phyloP scores from a whole-genome alignment of 352 stramenopile genomes.

The Phytophthora idaei region DNA sequence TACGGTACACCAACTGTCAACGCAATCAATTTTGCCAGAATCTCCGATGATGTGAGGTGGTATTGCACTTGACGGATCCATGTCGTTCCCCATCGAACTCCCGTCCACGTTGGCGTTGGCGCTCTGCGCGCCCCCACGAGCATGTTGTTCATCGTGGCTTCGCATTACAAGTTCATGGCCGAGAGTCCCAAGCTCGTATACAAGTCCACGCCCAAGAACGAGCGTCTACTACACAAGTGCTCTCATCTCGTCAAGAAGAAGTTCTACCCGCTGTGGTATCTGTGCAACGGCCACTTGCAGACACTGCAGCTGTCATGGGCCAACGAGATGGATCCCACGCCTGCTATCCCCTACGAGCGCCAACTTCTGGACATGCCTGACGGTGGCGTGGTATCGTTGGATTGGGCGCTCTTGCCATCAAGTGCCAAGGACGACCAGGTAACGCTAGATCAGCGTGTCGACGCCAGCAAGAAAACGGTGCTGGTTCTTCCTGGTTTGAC shows the following conservation, averaged over 20 bases:
- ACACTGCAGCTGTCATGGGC: slow-evolving; percentile 54
- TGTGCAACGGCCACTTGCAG: slow-evolving; percentile 72
- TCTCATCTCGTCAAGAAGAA: slow-evolving; percentile 44
- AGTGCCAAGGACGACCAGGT: slow-evolving; percentile 10
- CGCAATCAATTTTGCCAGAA: too few species aligned
- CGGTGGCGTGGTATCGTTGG: slow-evolving; percentile 69
- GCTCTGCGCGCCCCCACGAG: slow-evolving; percentile 23
- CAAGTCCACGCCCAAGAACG: slow-evolving; percentile 41
- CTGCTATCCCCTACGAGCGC: slow-evolving; percentile 53
- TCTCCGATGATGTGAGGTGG: too few species aligned
- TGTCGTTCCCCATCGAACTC: too few species aligned
- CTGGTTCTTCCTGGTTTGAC: slow-evolving; percentile 67
- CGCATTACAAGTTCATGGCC: slow-evolving; percentile 45
- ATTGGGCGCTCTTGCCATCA: slow-evolving; percentile 56
- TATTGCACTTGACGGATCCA: too few species aligned
- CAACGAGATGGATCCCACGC: slow-evolving; percentile 36
- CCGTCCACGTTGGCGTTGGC: slow-evolving; percentile 15
- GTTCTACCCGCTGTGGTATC: slow-evolving; percentile 65
- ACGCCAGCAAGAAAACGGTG: slow-evolving; percentile 43
- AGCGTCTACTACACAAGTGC: slow-evolving; percentile 44
- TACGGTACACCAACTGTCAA: too few species aligned
- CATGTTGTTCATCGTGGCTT: slow-evolving; percentile 16
- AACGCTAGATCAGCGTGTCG: slow-evolving; percentile 32
- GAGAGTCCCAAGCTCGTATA: slow-evolving; percentile 57
- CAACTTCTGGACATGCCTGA: slow-evolving; percentile 68